A percentile compares a stretch with the other conserved stretches of the same genome.
Evolutionary conservation across 176 grass and related monocot genomes (phyloP).

Genomic region (Hsuehochloa calcarea): DNA sequence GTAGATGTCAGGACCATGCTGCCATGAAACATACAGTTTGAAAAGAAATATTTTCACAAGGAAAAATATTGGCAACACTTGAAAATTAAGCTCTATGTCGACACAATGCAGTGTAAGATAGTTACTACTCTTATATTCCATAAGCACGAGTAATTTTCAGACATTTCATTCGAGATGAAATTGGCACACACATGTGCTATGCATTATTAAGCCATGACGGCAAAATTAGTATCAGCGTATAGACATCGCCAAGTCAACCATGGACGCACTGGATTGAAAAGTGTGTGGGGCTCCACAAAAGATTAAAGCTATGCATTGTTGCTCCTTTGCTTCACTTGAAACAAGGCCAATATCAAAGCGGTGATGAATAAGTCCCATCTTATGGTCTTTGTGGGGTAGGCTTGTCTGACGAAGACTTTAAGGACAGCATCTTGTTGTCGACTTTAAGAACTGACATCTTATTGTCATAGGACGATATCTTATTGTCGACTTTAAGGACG

Average conservation of each 20-base stretch:
- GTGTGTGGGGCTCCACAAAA: not conserved
- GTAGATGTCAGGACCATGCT: conserved; percentile 2
- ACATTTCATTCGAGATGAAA: not conserved
- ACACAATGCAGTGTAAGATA: not conserved
- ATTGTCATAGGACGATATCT: too few relatives aligned
- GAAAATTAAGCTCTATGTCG: not conserved
- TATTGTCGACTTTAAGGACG: too few relatives aligned
- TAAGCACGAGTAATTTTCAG: not conserved
- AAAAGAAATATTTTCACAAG: not conserved
- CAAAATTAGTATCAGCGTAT: not conserved
- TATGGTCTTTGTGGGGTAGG: too few relatives aligned
- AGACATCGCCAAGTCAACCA: conserved; percentile 2
- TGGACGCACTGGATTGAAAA: not conserved
- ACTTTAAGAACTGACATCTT: too few relatives aligned
- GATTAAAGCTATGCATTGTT: conserved; percentile 17
- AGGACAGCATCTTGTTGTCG: too few relatives aligned
- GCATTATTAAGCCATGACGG: not conserved
- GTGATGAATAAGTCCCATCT: too few relatives aligned
- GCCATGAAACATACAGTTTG: not conserved
- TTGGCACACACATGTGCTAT: not conserved
- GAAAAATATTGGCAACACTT: not conserved
- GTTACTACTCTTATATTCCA: not conserved
- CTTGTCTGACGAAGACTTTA: too few relatives aligned
- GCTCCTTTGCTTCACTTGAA: not conserved
- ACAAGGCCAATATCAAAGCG: not conserved